Base-by-base conservation (phyloP, 2,329 filamentous ascomycete species). In the Fusarium algeriense region DNA sequence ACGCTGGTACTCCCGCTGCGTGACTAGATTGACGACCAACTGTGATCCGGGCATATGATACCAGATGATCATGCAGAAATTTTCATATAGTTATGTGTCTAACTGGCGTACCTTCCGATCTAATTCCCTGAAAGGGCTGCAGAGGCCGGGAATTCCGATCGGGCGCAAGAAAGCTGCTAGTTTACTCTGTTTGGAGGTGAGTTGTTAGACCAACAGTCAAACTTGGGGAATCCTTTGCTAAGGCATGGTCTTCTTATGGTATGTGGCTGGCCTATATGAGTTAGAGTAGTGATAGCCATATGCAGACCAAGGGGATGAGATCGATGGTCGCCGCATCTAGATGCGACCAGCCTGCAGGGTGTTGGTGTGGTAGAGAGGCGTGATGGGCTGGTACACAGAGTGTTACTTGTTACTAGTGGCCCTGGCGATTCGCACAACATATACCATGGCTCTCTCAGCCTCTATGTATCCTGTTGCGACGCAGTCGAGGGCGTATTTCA, bases 271-370 rank as follows among this genome's bases (percentile, higher is more conserved):
- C n/a, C n/a, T n/a, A n/a, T n/a, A n/a, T n/a, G n/a, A n/a, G n/a
- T n/a, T n/a, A n/a, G 38, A 67, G 37, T 48, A 64, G 53, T 44
- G 60, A 68, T 53, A 50, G 59, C 48, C 41, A 62, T 41, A 57
- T 69, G 46, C 43, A 45, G 41, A 48, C 49, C 20, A 54, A 48
- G 67, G 48, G 56, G 38, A 48, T 41, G 41, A 64, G 60, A 69
- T 70, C 58, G 64, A 74, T 74, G 71, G 71, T 74, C 67, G 56
- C 45, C 45, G 55, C 53, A 46, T 54, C 67, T 70, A 67, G 61
- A 64, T 60, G 64, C 52, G 34, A 52, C 62, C 57, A 62, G 56
- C 46, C 56, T 70, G 68, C 64, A 60, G 55, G 53, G 59, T 48
- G 50, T 40, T 61, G 53, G 45, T 59, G 71, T 65, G 60, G 58